These are phyloP conservation scores for Aspergillus saccharolyticus DNA, from an alignment of 495 filamentous ascomycete species.

Conservation along the genomic window DNA sequence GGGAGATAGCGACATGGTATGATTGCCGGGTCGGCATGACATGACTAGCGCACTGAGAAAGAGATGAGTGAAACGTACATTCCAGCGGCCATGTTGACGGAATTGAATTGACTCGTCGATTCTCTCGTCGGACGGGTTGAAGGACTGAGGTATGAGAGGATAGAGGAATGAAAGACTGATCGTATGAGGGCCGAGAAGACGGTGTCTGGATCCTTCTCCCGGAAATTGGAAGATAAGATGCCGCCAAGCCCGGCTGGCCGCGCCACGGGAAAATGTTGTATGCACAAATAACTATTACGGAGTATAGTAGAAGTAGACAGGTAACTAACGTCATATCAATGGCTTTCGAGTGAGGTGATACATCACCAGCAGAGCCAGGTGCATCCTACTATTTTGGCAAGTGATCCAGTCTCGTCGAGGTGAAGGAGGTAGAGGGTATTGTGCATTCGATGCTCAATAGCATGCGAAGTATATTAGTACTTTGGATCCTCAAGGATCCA, in stretches of 20 bases:
- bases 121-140: neutral
- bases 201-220: neutral
- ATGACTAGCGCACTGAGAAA: neutral
- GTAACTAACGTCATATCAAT: too few relatives aligned
- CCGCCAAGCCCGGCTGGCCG: neutral
- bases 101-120: neutral
- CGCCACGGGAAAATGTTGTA: neutral
- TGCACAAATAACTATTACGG: too few relatives aligned
- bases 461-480: too few relatives aligned
- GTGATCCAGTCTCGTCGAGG: too few relatives aligned
- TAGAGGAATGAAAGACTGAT: neutral
- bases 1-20: neutral
- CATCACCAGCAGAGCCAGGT: too few relatives aligned
- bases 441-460: too few relatives aligned
- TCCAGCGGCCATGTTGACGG: slow-evolving; percentile 34
- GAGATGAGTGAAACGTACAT: slow-evolving; percentile 29
- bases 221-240: neutral
- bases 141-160: neutral
- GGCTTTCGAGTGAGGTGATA: too few relatives aligned
- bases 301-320: too few relatives aligned
- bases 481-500: too few relatives aligned
- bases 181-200: neutral
- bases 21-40: neutral
- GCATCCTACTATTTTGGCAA: too few relatives aligned
- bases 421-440: too few relatives aligned